Conservation (phyloP, 169 alveolate species). For the Babesia bigemina region DNA sequence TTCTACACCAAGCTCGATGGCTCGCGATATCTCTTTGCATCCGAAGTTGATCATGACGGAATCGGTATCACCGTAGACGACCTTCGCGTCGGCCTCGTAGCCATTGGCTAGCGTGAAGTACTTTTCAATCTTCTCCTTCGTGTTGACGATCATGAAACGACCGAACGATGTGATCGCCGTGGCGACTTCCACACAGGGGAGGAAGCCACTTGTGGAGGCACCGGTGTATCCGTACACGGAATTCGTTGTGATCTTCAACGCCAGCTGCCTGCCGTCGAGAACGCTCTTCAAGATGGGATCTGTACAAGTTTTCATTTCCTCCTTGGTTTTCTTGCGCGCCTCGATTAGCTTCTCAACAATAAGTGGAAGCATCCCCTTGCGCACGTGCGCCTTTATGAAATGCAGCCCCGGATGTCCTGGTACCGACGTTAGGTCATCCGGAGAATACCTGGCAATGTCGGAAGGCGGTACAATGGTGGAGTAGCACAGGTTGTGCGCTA, state of each 20-base stretch:
- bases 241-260: conserved; percentile 98
- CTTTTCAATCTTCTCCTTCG: conserved; percentile 78
- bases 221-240: conserved; percentile 99
- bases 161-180: conserved; percentile 97
- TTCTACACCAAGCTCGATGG: conserved; percentile 91
- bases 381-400: conserved; percentile 58
- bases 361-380: conserved; percentile 95
- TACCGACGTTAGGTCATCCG: conserved; percentile 57
- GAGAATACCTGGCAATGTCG: conserved; percentile 34
- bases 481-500: conserved; percentile 98
- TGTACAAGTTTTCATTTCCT: conserved; percentile 87
- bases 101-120: conserved; percentile 88
- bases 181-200: conserved; percentile 96
- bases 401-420: conserved; percentile 56
- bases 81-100: conserved; percentile 89
- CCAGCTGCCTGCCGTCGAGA: conserved; percentile 98
- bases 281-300: conserved; percentile 93
- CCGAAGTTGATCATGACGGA: conserved; percentile 99
- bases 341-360: conserved; percentile 95
- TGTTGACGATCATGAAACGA: conserved; percentile 91
- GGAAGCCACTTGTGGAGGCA: conserved; percentile 94
- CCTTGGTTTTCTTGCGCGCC: conserved; percentile 94
- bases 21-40: conserved; percentile 83
- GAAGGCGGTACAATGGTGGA: conserved; percentile 88
- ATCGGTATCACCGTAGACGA: conserved; percentile 98